Conservation (phyloP, 495 filamentous ascomycete species). For the Jackrogersella multiformis region DNA sequence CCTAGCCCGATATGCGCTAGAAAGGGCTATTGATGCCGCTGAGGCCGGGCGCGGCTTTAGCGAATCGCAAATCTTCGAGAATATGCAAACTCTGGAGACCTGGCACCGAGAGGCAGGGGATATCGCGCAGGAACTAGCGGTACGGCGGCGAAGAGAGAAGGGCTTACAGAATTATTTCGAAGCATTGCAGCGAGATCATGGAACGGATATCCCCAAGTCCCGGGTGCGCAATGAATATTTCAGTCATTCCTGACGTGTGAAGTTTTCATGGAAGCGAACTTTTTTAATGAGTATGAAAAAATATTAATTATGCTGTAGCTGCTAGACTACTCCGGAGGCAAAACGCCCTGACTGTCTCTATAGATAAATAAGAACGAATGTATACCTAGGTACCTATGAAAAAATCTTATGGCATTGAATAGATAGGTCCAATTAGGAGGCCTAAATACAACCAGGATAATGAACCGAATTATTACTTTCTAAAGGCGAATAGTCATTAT, state of each 20-base stretch:
- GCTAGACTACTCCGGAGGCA: background rate
- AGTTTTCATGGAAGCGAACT: background rate
- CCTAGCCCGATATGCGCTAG: constrained; percentile 31
- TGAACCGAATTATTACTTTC: constrained; percentile 1
- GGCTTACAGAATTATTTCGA: constrained; percentile 27
- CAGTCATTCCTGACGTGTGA: background rate
- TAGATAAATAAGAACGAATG: too few species aligned
- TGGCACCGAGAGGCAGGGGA: constrained; percentile 39
- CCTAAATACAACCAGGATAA: background rate
- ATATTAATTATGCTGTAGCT: too few species aligned
- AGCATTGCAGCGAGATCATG: constrained; percentile 3
- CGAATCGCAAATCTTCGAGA: constrained; percentile 36
- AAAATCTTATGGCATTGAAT: too few species aligned
- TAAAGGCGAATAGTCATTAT: background rate
- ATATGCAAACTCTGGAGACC: constrained; percentile 33
- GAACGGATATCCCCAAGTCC: constrained; percentile 1
- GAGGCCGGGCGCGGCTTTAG: constrained; percentile 21
- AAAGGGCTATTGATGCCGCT: constrained; percentile 26
- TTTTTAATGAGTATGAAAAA: too few species aligned
- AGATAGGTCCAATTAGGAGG: too few species aligned
- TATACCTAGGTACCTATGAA: too few species aligned
- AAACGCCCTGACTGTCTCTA: too few species aligned
- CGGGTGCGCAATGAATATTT: constrained; percentile 12
- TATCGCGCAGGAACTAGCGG: constrained; percentile 13
- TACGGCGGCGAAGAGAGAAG: constrained; percentile 28